Evolutionary conservation across 768 basidiomycete species (phyloP), one percentile per base, ranked within the genome.

Genomic region (Mycena amicta): DNA sequence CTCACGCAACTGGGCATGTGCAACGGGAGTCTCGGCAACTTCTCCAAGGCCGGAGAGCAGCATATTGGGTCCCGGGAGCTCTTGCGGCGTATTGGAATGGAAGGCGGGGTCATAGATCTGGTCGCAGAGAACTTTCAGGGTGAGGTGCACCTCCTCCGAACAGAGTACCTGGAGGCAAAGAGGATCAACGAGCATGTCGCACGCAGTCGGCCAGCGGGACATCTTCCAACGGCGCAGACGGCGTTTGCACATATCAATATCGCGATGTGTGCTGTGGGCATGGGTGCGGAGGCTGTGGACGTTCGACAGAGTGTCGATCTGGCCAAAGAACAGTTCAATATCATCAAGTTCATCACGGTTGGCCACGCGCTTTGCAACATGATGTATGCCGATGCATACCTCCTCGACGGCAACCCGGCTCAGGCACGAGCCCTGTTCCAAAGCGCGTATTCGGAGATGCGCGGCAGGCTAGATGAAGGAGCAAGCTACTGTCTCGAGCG

Each of bases 61-160:
- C n/a, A n/a, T n/a, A n/a, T n/a, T n/a, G n/a, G n/a, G n/a, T n/a
- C n/a, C n/a, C n/a, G n/a, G n/a, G n/a, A n/a, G n/a, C n/a, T n/a
- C n/a, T n/a, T n/a, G n/a, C n/a, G n/a, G n/a, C n/a, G n/a, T n/a
- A 39, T 27, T 40, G 37, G 27, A 13, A 30, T 49, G 46, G 31
- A 27, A 16, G 8, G 33, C 16, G 55, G 33, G 3, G 20, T 28
- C 6, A 8, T 39, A 4, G 25, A 50, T 11, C 5, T 26, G 33
- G 20, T 39, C 23, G 49, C 28, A 2, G 20, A 56, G 16, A 55
- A 31, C 18, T 26, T 25, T 18, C 12, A 31, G 28, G 49, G 46
- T 3, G 55, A 56, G 39, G 16, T 56, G 16, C 47, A 57, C 30
- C n/a, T 57, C 4, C 40, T 57, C 4, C 39, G 51, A 41, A 57